phyloP scores from a whole-genome alignment of 2,329 filamentous ascomycete species.

The Fusarium nematophilum region DNA sequence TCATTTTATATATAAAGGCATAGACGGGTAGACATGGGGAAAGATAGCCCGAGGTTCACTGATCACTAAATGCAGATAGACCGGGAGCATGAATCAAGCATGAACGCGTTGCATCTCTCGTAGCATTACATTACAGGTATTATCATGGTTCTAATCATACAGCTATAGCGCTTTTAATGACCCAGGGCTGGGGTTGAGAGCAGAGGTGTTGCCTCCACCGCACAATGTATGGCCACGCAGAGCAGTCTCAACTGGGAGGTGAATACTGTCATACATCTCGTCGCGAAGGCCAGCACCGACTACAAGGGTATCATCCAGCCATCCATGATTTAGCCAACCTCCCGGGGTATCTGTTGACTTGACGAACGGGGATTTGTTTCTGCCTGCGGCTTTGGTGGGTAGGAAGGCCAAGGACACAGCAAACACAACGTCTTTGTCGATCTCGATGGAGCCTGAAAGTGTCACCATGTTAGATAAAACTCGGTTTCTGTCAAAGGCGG shows the following conservation, averaged over 20 bases:
- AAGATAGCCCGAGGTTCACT: too few relatives aligned
- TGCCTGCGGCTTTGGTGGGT: background rate
- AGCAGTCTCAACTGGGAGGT: background rate
- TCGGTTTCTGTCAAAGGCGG: background rate
- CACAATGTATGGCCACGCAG: slow-evolving; percentile 21
- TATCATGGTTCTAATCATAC: too few relatives aligned
- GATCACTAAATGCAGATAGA: too few relatives aligned
- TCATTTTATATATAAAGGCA: too few relatives aligned
- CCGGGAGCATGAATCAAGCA: too few relatives aligned
- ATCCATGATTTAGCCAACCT: slow-evolving; percentile 6
- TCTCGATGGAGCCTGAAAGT: slow-evolving; percentile 3
- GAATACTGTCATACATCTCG: slow-evolving; percentile 5
- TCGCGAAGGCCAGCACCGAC: slow-evolving; percentile 6
- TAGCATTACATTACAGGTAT: too few relatives aligned
- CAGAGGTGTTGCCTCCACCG: too few relatives aligned
- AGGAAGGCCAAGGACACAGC: slow-evolving; percentile 11
- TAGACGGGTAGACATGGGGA: too few relatives aligned
- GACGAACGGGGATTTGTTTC: background rate
- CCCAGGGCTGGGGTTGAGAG: too few relatives aligned
- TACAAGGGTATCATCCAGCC: slow-evolving; percentile 10
- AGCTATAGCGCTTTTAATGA: too few relatives aligned
- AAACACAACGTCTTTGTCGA: slow-evolving; percentile 7
- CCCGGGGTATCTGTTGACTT: slow-evolving; percentile 1
- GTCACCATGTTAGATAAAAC: too few relatives aligned
- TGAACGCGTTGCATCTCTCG: too few relatives aligned